Percentiles rank a stretch among this genome's conserved stretches.
phyloP scores from a whole-genome alignment of 306 rosid genomes.

The Spatholobus suberectus region DNA sequence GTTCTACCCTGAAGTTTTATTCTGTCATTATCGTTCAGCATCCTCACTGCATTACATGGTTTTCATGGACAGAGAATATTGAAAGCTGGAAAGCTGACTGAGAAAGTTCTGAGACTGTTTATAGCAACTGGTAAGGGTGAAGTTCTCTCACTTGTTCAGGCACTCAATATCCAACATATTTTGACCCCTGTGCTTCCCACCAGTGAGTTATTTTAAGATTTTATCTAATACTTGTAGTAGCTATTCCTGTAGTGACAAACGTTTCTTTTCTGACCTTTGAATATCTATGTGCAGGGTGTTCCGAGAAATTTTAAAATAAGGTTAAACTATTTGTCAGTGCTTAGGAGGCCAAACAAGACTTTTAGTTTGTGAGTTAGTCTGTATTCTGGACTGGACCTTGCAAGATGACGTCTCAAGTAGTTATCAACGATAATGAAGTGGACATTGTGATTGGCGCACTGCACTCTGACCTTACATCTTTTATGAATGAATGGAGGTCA shows the following conservation, averaged over 20 bases:
- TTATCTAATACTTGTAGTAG: not conserved
- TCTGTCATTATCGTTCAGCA: conserved; percentile 11
- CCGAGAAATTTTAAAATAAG: conserved; percentile 66
- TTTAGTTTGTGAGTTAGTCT: conserved; percentile 34
- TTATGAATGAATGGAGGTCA: conserved; percentile 84
- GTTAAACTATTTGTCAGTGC: conserved; percentile 34
- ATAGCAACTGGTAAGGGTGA: conserved; percentile 88
- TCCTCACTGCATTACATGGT: conserved; percentile 16
- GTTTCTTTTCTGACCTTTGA: conserved; percentile 40
- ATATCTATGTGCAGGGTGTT: conserved; percentile 72
- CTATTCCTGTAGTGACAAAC: conserved; percentile 13
- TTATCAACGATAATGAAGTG: conserved; percentile 65
- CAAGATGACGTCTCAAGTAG: conserved; percentile 76
- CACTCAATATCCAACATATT: conserved; percentile 74
- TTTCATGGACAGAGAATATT: conserved; percentile 73
- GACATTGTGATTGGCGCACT: conserved; percentile 93
- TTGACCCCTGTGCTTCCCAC: conserved; percentile 92
- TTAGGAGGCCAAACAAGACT: conserved; percentile 38
- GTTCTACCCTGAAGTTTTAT: conserved; percentile 17
- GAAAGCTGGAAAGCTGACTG: conserved; percentile 89
- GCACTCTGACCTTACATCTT: conserved; percentile 67
- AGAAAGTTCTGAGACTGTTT: conserved; percentile 83
- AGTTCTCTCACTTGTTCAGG: conserved; percentile 75
- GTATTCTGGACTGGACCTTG: conserved; percentile 30
- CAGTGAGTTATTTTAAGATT: conserved; percentile 63